Evolutionary conservation across 129 eudicot genomes (phyloP).

Genomic region (Centrapalus pauciflorus): DNA sequence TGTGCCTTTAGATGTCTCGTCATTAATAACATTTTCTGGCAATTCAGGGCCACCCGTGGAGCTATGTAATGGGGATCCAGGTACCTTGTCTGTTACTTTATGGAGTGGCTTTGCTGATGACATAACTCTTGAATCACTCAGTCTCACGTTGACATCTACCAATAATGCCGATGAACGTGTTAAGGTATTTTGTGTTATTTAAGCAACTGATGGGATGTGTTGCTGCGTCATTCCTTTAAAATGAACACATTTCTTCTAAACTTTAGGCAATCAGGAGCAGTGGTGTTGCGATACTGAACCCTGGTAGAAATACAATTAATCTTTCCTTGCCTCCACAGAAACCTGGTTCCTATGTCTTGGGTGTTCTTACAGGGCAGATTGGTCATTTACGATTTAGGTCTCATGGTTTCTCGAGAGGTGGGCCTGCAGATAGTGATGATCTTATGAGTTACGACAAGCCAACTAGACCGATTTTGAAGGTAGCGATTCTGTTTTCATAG

Average conservation of each 20-base stretch:
- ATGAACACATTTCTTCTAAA: not conserved
- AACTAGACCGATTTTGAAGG: conserved; percentile 84
- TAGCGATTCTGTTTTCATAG: conserved; percentile 15
- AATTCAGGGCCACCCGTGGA: conserved; percentile 77
- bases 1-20: conserved; percentile 91
- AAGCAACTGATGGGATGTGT: not conserved
- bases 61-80: conserved; percentile 95
- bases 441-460: conserved; percentile 96
- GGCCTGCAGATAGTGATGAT: conserved; percentile 90
- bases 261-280: conserved; percentile 72
- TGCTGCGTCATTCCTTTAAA: no score
- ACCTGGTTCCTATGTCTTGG: conserved; percentile 96
- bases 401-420: conserved; percentile 94
- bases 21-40: conserved; percentile 79
- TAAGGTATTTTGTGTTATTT: conserved; percentile 50
- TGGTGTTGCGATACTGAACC: conserved; percentile 60
- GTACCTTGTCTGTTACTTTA: conserved; percentile 62
- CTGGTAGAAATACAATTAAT: conserved; percentile 69
- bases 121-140: conserved; percentile 84
- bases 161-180: conserved; percentile 84
- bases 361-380: conserved; percentile 90
- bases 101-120: conserved; percentile 98
- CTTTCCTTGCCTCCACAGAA: conserved; percentile 87
- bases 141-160: conserved; percentile 77
- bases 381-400: conserved; percentile 93